Evolutionary conservation across 805 yeast species (phyloP).

Genomic region (Lachancea sp.): DNA sequence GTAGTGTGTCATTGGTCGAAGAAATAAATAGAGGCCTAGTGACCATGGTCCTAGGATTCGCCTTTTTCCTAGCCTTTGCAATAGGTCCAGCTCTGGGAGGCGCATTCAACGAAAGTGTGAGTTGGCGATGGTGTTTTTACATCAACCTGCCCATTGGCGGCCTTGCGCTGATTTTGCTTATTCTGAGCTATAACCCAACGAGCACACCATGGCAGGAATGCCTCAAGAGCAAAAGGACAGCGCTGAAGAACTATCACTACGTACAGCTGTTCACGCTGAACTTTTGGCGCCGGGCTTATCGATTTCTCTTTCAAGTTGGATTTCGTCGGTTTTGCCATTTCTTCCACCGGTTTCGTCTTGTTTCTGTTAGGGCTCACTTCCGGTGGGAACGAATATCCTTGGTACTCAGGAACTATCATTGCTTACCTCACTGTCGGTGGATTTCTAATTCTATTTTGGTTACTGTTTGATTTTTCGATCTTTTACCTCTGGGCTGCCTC

Average conservation of each 20-base stretch:
- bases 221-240: not conserved
- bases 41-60: conserved; percentile 22
- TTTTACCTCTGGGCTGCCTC: conserved; percentile 12
- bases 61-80: conserved; percentile 46
- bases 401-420: conserved; percentile 45
- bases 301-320: conserved; percentile 18
- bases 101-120: conserved; percentile 47
- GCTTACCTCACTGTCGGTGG: conserved; percentile 41
- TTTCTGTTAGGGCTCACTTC: conserved; percentile 22
- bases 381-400: conserved; percentile 53
- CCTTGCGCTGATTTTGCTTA: conserved; percentile 17
- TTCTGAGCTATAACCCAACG: conserved; percentile 16
- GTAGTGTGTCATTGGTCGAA: conserved; percentile 41
- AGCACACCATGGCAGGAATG: not conserved
- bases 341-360: conserved; percentile 21
- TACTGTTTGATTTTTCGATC: conserved; percentile 39
- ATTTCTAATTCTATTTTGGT: conserved; percentile 36
- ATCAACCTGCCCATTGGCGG: conserved; percentile 66
- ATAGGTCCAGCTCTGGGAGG: conserved; percentile 66
- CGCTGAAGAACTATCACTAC: not conserved
- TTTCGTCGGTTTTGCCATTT: conserved; percentile 20
- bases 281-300: conserved; percentile 1
- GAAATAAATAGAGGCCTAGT: conserved; percentile 23
- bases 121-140: conserved; percentile 79
- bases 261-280: not conserved